A percentile compares a stretch with the other conserved stretches of the same genome.
Conservation (phyloP, 306 rosid species). For the Boehmeria nivea region DNA sequence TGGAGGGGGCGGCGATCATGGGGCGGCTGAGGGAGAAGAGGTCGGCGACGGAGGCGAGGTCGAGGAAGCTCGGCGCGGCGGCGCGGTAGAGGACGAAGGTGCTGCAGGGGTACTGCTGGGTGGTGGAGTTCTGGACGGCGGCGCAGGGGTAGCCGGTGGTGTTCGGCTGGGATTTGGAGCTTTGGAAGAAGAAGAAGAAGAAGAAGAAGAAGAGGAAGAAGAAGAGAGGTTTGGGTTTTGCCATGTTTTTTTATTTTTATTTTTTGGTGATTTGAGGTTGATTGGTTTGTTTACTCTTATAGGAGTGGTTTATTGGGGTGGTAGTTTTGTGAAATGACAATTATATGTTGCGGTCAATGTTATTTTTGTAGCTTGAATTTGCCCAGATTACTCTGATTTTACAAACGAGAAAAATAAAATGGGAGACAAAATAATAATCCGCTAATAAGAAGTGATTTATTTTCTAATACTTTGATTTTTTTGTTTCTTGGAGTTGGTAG, state of each 20-base stretch:
- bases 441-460: too few species aligned
- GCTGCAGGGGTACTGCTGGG: constrained; percentile 35
- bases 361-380: too few species aligned
- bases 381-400: too few species aligned
- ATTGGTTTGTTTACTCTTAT: too few species aligned
- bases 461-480: too few species aligned
- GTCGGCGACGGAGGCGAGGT: constrained; percentile 70
- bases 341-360: too few species aligned
- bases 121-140: constrained; percentile 18
- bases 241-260: neutral
- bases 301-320: too few species aligned
- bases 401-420: too few species aligned
- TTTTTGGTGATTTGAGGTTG: too few species aligned
- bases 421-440: too few species aligned
- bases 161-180: constrained; percentile 33
- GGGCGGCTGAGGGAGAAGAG: constrained; percentile 70
- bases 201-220: constrained; percentile 8
- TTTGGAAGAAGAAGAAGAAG: constrained; percentile 9
- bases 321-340: too few species aligned
- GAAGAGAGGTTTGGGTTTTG: constrained; percentile 6
- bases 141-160: constrained; percentile 57
- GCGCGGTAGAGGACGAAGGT: constrained; percentile 69
- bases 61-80: constrained; percentile 46
- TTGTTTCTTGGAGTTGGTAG: too few species aligned
- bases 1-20: constrained; percentile 51